A percentile compares a stretch with the other conserved stretches of the same genome.
These are phyloP conservation scores for Pythium sp. DNA, from an alignment of 352 stramenopile genomes.

Conservation along the genomic window DNA sequence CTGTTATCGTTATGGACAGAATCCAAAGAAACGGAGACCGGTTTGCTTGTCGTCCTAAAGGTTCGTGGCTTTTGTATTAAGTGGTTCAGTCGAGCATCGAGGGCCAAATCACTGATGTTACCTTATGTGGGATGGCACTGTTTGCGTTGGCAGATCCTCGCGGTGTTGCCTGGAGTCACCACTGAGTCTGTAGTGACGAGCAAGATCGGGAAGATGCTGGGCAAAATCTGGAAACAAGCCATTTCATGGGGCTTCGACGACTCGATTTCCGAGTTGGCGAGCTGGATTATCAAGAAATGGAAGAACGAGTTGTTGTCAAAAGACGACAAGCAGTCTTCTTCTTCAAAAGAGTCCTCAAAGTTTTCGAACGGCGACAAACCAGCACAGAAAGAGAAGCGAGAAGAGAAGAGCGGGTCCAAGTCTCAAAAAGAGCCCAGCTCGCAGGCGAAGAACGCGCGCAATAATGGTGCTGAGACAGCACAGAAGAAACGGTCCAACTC, in stretches of 20 bases:
- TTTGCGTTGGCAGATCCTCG: constrained; percentile 33
- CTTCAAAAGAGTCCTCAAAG: background rate
- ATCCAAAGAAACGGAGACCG: constrained; percentile 41
- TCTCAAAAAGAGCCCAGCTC: constrained; percentile 5
- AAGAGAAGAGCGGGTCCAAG: constrained; percentile 15
- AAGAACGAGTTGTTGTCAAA: constrained; percentile 30
- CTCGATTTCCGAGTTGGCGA: constrained; percentile 39
- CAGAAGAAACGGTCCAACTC: constrained; percentile 47
- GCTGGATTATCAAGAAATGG: constrained; percentile 60
- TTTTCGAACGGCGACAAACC: constrained; percentile 12
- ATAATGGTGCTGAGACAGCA: background rate
- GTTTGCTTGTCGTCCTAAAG: constrained; percentile 65
- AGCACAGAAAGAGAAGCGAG: constrained; percentile 6
- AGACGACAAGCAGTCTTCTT: constrained; percentile 11
- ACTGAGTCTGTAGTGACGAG: constrained; percentile 36
- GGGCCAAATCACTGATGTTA: background rate
- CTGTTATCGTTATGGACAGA: constrained; percentile 49
- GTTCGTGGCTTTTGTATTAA: constrained; percentile 21
- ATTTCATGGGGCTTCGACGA: constrained; percentile 21
- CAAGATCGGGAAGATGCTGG: constrained; percentile 53
- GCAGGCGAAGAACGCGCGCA: constrained; percentile 22
- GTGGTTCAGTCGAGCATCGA: background rate
- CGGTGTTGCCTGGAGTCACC: constrained; percentile 55
- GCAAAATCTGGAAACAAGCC: constrained; percentile 33
- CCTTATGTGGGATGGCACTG: constrained; percentile 3